Percentiles rank a stretch among this genome's conserved stretches.
Conservation (phyloP, 257 asterid genomes). For the Ligustrum vulgare region DNA sequence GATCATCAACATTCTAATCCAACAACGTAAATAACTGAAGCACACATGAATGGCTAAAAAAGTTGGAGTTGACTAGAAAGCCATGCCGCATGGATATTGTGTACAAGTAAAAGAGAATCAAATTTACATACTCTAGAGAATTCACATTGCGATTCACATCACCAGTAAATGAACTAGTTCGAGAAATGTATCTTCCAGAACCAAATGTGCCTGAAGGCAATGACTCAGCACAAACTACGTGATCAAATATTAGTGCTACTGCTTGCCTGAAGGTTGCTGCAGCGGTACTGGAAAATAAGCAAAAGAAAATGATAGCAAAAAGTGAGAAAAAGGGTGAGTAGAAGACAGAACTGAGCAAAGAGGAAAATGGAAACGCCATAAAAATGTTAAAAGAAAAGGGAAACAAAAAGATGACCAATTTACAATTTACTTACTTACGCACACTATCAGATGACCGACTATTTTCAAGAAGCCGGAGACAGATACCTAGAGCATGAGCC, state of each 20-base stretch:
- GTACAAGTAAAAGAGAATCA: constrained; percentile 19
- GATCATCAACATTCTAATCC: constrained; percentile 22
- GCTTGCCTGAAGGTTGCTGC: constrained; percentile 99
- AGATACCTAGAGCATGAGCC: constrained; percentile 90
- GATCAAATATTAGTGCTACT: constrained; percentile 95
- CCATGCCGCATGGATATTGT: constrained; percentile 22
- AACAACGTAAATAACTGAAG: constrained; percentile 10
- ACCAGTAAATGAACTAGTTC: constrained; percentile 85
- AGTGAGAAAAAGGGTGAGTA: constrained; percentile 11
- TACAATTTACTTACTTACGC: constrained; percentile 76
- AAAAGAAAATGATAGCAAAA: constrained; percentile 24
- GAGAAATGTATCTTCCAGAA: constrained; percentile 79
- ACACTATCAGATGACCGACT: constrained; percentile 96
- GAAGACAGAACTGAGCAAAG: constrained; percentile 11
- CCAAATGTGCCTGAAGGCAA: constrained; percentile 81
- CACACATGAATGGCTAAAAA: constrained; percentile 9
- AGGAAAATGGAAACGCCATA: constrained; percentile 12
- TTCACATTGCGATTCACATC: constrained; percentile 91
- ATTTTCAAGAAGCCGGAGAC: constrained; percentile 92
- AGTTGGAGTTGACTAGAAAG: constrained; percentile 13
- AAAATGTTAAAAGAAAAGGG: neutral
- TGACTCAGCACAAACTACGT: constrained; percentile 75
- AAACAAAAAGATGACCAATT: constrained; percentile 2
- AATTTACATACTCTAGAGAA: constrained; percentile 70
- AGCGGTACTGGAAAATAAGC: constrained; percentile 77